Evolutionary conservation across 805 yeast species (phyloP).

Genomic region (Candida methanosorbosa): DNA sequence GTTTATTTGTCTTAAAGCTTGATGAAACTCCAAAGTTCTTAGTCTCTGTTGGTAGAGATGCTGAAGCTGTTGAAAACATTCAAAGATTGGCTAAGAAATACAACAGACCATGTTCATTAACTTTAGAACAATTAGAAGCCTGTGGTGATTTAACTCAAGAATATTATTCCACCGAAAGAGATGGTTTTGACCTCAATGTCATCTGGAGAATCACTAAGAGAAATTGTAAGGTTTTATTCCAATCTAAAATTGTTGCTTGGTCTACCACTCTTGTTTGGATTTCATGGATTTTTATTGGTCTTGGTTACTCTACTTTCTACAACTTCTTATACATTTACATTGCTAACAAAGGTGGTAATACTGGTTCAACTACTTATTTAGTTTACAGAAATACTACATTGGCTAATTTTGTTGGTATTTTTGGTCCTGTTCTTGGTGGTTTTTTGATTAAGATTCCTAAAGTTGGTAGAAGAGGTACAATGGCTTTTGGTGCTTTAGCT

Average conservation of each 20-base stretch:
- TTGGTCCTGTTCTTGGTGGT: slow-evolving; percentile 49
- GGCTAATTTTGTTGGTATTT: slow-evolving; percentile 36
- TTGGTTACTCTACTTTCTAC: slow-evolving; percentile 48
- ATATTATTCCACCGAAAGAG: slow-evolving; percentile 12
- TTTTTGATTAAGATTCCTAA: slow-evolving; percentile 20
- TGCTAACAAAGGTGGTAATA: slow-evolving; percentile 39
- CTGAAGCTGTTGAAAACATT: slow-evolving; percentile 34
- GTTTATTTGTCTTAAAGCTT: slow-evolving; percentile 35
- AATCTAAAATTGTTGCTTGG: slow-evolving; percentile 32
- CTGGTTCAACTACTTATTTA: slow-evolving; percentile 28
- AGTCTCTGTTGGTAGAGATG: slow-evolving; percentile 43
- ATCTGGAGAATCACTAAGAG: slow-evolving; percentile 20
- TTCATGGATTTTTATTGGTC: slow-evolving; percentile 51
- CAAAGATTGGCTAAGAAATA: slow-evolving; percentile 39
- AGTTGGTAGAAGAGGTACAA: slow-evolving; percentile 51
- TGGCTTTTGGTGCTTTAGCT: slow-evolving; percentile 41
- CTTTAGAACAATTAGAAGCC: slow-evolving; percentile 35
- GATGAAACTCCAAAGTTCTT: slow-evolving; percentile 51
- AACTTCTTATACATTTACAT: slow-evolving; percentile 47
- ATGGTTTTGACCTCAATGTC: slow-evolving; percentile 12
- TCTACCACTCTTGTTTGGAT: slow-evolving; percentile 36
- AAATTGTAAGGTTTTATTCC: slow-evolving; percentile 40
- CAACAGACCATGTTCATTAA: slow-evolving; percentile 29
- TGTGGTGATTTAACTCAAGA: slow-evolving; percentile 32
- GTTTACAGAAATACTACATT: slow-evolving; percentile 42